Evolutionary conservation across 164 flowering plant genomes (phyloP), one percentile per base, ranked within the genome.

Genomic region (Nymphaea thermarum): DNA sequence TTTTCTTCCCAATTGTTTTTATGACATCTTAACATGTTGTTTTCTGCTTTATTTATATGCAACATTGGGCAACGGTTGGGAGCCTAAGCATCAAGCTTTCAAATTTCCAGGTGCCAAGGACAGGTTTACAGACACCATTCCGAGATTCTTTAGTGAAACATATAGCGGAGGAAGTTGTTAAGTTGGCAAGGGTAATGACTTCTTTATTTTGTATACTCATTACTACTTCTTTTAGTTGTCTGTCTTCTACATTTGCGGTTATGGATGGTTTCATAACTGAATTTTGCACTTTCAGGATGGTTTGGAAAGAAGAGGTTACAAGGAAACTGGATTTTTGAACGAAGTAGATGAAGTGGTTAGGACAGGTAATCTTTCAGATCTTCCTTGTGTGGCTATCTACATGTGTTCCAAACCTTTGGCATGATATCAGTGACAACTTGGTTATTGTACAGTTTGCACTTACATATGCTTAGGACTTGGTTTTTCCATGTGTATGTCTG

Each of bases 81-180:
- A 51, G 14, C 8, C 12, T 51, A 51, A 51, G 8, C 57, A 2
- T 51, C 57, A 3, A 51, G 57, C 8, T 15, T 62, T 62, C 7
- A 62, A 41, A 6, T 62, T 53, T 45, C 36, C 76, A 94, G 98
- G 97, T 91, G 66, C 92, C 97, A 43, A 79, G 71, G 74, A 81
- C 80, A 73, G 99, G 99, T 70, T 77, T 94, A 47, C 88, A 87
- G 77, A 94, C 99, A 45, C 96, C 98, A 15, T 93, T 93, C 68
- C 85, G 97, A 43, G 96, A 87, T 83, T 95, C 96, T 65, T 78
- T 84, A 76, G 80, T 93, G 66, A 81, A 75, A 77, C 93, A 93
- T 79, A 84, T 93, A 59, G 97, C 97, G 2, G 86, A 91, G 80
- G 96, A 89, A 65, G 95, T 94, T 63, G 17, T 90, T 44, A 77